Conservation (phyloP, 2,329 filamentous ascomycete species). For the Apiospora sp. region DNA sequence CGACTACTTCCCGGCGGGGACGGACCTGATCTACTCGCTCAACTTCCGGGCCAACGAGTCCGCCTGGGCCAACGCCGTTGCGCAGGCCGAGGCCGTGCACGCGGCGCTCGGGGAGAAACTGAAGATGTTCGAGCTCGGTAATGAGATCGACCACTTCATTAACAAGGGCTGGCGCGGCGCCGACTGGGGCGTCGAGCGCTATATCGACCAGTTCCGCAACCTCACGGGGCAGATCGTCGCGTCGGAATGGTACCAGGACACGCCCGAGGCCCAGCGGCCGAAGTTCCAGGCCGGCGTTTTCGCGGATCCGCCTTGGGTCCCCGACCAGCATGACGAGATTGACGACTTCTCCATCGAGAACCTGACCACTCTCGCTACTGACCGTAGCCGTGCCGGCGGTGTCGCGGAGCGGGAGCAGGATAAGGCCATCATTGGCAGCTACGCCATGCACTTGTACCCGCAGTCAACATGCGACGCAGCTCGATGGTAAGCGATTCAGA, state of each 20-base stretch:
- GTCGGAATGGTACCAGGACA: slow-evolving; percentile 41
- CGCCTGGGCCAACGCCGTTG: slow-evolving; percentile 38
- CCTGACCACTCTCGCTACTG: slow-evolving; percentile 35
- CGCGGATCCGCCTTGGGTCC: slow-evolving; percentile 46
- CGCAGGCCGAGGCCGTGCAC: slow-evolving; percentile 41
- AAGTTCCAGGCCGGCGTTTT: slow-evolving; percentile 46
- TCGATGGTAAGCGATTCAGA: too few species aligned
- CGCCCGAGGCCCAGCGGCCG: slow-evolving; percentile 30
- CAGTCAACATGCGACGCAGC: slow-evolving; percentile 46
- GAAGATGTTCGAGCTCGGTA: slow-evolving; percentile 45
- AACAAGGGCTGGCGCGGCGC: slow-evolving; percentile 43
- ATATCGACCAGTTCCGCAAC: slow-evolving; percentile 44
- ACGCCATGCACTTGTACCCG: slow-evolving; percentile 47
- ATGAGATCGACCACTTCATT: slow-evolving; percentile 48
- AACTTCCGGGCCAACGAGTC: slow-evolving; percentile 44
- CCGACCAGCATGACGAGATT: slow-evolving; percentile 46
- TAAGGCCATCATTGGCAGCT: slow-evolving; percentile 43
- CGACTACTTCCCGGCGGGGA: slow-evolving; percentile 42
- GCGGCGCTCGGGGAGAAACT: slow-evolving; percentile 40
- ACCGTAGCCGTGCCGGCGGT: slow-evolving; percentile 21
- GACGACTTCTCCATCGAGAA: slow-evolving; percentile 47
- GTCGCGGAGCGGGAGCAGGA: slow-evolving; percentile 39
- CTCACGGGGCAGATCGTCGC: slow-evolving; percentile 41
- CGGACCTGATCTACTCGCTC: slow-evolving; percentile 44
- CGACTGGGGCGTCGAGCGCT: slow-evolving; percentile 41